Evolutionary conservation across 176 grass and related monocot species (phyloP).

Genomic region (Avena sativa): DNA sequence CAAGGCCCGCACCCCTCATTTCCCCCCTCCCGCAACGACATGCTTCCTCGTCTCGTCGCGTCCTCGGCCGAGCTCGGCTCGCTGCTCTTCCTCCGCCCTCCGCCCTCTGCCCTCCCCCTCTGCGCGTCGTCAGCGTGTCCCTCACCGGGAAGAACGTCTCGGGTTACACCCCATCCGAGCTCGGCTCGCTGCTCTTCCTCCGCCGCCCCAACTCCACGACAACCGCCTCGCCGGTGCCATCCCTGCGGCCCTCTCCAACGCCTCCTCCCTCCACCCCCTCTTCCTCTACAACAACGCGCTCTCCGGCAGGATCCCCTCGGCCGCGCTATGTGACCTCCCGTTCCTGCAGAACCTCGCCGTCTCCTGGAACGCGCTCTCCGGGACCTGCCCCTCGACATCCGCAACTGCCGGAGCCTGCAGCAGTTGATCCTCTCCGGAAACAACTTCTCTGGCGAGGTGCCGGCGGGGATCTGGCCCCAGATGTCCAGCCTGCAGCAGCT

Average conservation of each 20-base stretch:
- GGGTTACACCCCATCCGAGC: slow-evolving; percentile 79
- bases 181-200: slow-evolving; percentile 84
- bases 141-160: slow-evolving; percentile 84
- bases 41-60: no score
- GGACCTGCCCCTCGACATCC: slow-evolving; percentile 61
- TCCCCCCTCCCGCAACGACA: no score
- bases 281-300: slow-evolving; percentile 80
- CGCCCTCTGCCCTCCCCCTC: no score
- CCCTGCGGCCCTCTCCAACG: slow-evolving; percentile 59
- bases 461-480: no score
- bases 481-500: no score
- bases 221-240: slow-evolving; percentile 66
- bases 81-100: no score
- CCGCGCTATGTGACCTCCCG: slow-evolving; percentile 58
- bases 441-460: slow-evolving; percentile 57
- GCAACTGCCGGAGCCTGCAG: slow-evolving; percentile 67
- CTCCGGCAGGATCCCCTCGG: slow-evolving; percentile 58
- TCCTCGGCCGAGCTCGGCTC: no score
- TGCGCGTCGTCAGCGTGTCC: slow-evolving; percentile 60
- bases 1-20: no score
- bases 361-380: slow-evolving; percentile 71
- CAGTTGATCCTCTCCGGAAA: slow-evolving; percentile 59
- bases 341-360: slow-evolving; percentile 82
- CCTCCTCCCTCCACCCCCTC: slow-evolving; percentile 85
- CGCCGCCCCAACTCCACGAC: slow-evolving; percentile 77